These are phyloP conservation scores for Huntiella bhutanensis DNA, from an alignment of 2,329 filamentous ascomycete species.

Conservation along the genomic window DNA sequence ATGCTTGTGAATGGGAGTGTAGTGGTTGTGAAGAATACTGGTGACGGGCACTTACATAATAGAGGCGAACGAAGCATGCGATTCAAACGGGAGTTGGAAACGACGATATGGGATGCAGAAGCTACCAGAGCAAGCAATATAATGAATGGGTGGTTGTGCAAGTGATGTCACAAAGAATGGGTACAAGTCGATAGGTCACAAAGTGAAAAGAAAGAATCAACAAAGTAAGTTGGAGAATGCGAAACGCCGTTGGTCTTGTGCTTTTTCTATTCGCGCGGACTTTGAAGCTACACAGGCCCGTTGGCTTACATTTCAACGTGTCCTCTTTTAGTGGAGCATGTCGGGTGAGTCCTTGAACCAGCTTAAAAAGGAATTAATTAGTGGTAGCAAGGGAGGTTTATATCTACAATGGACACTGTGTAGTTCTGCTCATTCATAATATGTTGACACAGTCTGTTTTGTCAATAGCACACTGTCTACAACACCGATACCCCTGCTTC, in stretches of 20 bases:
- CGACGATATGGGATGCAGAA: background rate
- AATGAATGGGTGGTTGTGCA: conserved; percentile 1
- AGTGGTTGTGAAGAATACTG: background rate
- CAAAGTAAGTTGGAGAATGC: background rate
- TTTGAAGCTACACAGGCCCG: background rate
- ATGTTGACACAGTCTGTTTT: background rate
- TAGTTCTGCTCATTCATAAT: background rate
- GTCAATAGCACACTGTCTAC: background rate
- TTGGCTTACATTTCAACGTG: conserved; percentile 11
- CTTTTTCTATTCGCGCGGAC: conserved; percentile 6
- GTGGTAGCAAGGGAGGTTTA: background rate
- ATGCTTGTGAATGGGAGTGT: background rate
- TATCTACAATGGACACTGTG: background rate
- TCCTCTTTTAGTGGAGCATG: conserved; percentile 11
- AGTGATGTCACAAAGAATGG: too few relatives aligned
- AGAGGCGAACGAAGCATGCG: background rate
- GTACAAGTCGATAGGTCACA: conserved; percentile 16
- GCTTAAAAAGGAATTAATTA: background rate
- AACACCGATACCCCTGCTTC: background rate
- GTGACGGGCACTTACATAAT: background rate
- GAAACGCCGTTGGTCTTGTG: background rate
- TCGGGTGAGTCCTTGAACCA: background rate
- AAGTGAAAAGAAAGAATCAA: conserved; percentile 3
- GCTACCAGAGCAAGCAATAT: background rate
- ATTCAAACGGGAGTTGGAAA: background rate